Percentiles rank a stretch among this genome's conserved stretches.
phyloP scores from a whole-genome alignment of 805 yeast genomes.

The Sugiyamaella valdiviana region DNA sequence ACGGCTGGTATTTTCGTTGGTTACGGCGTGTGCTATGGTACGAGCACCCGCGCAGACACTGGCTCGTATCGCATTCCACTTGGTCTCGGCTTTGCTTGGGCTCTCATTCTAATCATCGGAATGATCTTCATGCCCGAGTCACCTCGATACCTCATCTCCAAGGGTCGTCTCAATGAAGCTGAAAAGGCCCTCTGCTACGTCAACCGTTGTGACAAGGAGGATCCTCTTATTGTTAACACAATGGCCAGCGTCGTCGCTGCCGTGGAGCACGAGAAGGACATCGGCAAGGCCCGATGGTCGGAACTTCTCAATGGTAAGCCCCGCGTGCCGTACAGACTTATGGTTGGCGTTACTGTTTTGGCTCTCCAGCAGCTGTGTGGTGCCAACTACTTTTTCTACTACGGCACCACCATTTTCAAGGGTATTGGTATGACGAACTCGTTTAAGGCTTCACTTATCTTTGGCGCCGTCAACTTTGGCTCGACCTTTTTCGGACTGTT shows the following conservation, averaged over 20 bases:
- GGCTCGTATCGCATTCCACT: slow-evolving; percentile 71
- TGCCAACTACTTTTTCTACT: slow-evolving; percentile 62
- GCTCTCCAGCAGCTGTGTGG: slow-evolving; percentile 60
- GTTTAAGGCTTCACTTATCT: slow-evolving; percentile 48
- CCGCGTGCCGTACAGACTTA: slow-evolving; percentile 33
- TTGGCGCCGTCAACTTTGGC: slow-evolving; percentile 48
- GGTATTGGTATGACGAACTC: slow-evolving; percentile 42
- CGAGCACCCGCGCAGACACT: slow-evolving; percentile 38
- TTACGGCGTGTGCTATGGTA: slow-evolving; percentile 63
- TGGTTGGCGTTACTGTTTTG: slow-evolving; percentile 43
- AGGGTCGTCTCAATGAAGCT: slow-evolving; percentile 53
- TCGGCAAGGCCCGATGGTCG: slow-evolving; percentile 47
- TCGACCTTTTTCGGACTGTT: slow-evolving; percentile 45
- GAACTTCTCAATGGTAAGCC: slow-evolving; percentile 49
- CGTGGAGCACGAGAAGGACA: slow-evolving; percentile 42
- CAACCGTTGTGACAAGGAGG: slow-evolving; percentile 28
- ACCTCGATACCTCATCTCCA: slow-evolving; percentile 63
- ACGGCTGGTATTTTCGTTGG: slow-evolving; percentile 73
- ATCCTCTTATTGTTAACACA: slow-evolving; percentile 31
- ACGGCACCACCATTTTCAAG: slow-evolving; percentile 52
- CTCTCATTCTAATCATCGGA: slow-evolving; percentile 55
- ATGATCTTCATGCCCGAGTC: slow-evolving; percentile 66
- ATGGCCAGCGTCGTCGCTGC: slow-evolving; percentile 39
- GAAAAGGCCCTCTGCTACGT: slow-evolving; percentile 48
- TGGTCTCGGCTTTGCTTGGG: slow-evolving; percentile 67